These are phyloP conservation scores for Tricladium varicosporioides DNA, from an alignment of 2,329 filamentous ascomycete species.

Conservation along the genomic window DNA sequence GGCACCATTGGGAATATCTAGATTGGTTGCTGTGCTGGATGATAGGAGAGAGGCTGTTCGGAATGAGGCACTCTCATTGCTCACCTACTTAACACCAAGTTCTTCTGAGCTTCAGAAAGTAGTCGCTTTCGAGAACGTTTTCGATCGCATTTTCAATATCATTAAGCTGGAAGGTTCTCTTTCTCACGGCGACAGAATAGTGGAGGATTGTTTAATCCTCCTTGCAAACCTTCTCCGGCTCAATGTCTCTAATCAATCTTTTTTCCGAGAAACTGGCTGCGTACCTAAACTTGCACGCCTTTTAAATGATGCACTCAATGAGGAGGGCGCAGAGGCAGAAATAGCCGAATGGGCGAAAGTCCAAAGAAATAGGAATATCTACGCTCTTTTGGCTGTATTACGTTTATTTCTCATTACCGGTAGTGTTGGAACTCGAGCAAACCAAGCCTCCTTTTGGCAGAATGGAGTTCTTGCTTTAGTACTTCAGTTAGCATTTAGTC, in stretches of 20 bases:
- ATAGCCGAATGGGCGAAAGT: constrained; percentile 72
- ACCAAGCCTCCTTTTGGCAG: constrained; percentile 84
- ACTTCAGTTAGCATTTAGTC: constrained; percentile 78
- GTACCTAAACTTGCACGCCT: constrained; percentile 70
- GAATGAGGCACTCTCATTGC: constrained; percentile 81
- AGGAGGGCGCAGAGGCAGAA: constrained; percentile 52
- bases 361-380: constrained; percentile 85
- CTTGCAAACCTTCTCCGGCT: constrained; percentile 84
- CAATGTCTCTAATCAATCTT: constrained; percentile 88
- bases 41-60: constrained; percentile 84
- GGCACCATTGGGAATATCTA: constrained; percentile 82
- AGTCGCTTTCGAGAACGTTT: constrained; percentile 92
- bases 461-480: constrained; percentile 77
- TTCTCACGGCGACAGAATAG: constrained; percentile 76
- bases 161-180: constrained; percentile 81
- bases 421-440: constrained; percentile 76
- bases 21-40: constrained; percentile 79
- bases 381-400: constrained; percentile 82
- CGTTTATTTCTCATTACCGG: constrained; percentile 81
- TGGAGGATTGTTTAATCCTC: constrained; percentile 91
- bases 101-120: constrained; percentile 91
- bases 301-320: constrained; percentile 57
- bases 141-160: constrained; percentile 80
- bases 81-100: constrained; percentile 83
- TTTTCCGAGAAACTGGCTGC: constrained; percentile 88